A percentile compares a stretch with the other conserved stretches of the same genome.
phyloP scores from a whole-genome alignment of 1,284 basidiomycete genomes.

The Ceratobasidium sp. region DNA sequence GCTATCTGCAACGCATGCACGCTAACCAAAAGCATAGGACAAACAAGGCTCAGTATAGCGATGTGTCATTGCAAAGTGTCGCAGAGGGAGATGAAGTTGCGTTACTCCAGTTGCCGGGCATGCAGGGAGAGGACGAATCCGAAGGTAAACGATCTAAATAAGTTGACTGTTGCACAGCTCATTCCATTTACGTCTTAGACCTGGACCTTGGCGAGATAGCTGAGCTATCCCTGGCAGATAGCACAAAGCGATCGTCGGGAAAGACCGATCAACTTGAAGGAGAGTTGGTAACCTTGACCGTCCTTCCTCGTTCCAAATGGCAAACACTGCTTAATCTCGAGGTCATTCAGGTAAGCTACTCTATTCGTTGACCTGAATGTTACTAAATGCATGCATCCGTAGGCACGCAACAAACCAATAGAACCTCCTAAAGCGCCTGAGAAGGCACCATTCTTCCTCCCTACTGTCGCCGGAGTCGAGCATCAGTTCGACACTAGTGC shows the following conservation, averaged over 20 bases:
- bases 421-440: slow-evolving; percentile 95
- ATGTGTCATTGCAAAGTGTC: slow-evolving; percentile 82
- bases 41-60: slow-evolving; percentile 91
- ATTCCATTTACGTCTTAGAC: slow-evolving; percentile 44
- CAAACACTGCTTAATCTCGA: slow-evolving; percentile 96
- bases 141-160: slow-evolving; percentile 57
- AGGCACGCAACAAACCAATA: slow-evolving; percentile 96
- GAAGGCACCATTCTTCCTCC: slow-evolving; percentile 96
- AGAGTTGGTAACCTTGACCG: slow-evolving; percentile 87
- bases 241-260: not conserved
- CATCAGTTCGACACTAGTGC: slow-evolving; percentile 68
- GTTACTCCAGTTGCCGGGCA: slow-evolving; percentile 77
- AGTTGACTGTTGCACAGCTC: slow-evolving; percentile 19
- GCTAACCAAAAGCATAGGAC: slow-evolving; percentile 61
- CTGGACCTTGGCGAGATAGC: slow-evolving; percentile 69
- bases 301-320: slow-evolving; percentile 93
- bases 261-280: slow-evolving; percentile 80
- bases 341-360: slow-evolving; percentile 76
- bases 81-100: slow-evolving; percentile 71
- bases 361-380: slow-evolving; percentile 11
- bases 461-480: slow-evolving; percentile 84
- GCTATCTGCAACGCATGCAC: slow-evolving; percentile 1
- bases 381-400: slow-evolving; percentile 29
- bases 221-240: slow-evolving; percentile 60
- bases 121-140: slow-evolving; percentile 80